These are phyloP conservation scores for Puccinia brachypodii DNA, from an alignment of 1,284 basidiomycete species.

Conservation along the genomic window DNA sequence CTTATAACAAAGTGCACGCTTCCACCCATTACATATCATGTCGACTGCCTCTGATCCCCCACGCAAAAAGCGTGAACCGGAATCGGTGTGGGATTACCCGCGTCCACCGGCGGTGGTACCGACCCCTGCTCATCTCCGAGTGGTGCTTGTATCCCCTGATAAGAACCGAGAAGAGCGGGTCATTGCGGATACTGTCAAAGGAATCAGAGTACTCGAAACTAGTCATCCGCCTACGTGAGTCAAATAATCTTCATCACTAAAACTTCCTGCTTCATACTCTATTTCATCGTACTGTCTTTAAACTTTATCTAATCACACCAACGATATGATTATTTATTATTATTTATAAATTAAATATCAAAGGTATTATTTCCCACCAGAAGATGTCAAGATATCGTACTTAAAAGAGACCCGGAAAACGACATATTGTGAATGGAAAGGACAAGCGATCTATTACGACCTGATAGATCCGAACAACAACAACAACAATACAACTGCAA, in stretches of 20 bases:
- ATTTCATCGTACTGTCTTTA: not conserved
- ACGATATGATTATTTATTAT: not conserved
- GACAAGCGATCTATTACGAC: slow-evolving; percentile 54
- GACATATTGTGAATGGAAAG: slow-evolving; percentile 57
- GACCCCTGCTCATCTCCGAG: slow-evolving; percentile 52
- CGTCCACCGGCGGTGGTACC: slow-evolving; percentile 54
- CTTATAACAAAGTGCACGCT: too few relatives aligned
- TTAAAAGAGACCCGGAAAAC: slow-evolving; percentile 52
- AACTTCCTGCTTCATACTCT: not conserved
- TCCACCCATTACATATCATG: too few relatives aligned
- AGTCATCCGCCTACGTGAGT: slow-evolving; percentile 54
- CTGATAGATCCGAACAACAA: slow-evolving; percentile 49
- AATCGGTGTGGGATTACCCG: slow-evolving; percentile 55
- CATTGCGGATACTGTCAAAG: slow-evolving; percentile 54
- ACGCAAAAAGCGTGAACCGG: not conserved
- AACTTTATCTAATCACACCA: not conserved
- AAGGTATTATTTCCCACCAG: slow-evolving; percentile 26
- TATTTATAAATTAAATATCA: not conserved
- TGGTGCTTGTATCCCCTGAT: slow-evolving; percentile 40
- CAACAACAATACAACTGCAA: too few relatives aligned
- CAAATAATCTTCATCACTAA: not conserved
- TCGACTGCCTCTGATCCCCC: not conserved
- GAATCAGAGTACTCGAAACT: slow-evolving; percentile 55
- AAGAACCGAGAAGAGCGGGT: slow-evolving; percentile 49
- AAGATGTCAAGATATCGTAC: slow-evolving; percentile 49